A percentile compares a stretch with the other conserved stretches of the same genome.
Conservation (phyloP, 441 rosid genomes). For the Rhodomyrtus psidioides region DNA sequence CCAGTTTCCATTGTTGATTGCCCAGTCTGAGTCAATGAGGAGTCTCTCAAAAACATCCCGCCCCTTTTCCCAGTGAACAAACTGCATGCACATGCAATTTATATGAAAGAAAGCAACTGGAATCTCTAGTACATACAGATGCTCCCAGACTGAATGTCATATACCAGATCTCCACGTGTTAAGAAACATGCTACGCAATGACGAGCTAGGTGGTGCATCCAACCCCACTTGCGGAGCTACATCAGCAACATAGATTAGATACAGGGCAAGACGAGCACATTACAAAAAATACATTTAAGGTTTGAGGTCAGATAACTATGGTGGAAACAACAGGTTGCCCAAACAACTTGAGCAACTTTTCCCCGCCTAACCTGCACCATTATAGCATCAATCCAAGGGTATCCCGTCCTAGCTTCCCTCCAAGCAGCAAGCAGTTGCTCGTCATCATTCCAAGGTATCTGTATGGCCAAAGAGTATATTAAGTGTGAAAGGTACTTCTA, state of each 20-base stretch:
- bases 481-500: neutral
- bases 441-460: constrained; percentile 92
- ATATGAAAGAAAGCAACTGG: constrained; percentile 5
- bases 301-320: neutral
- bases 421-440: constrained; percentile 69
- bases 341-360: neutral
- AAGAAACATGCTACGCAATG: constrained; percentile 93
- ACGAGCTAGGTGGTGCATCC: constrained; percentile 97
- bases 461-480: neutral
- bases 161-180: constrained; percentile 94
- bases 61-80: constrained; percentile 97
- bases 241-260: constrained; percentile 2
- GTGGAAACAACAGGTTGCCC: neutral
- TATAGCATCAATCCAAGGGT: constrained; percentile 98
- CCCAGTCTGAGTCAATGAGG: constrained; percentile 94
- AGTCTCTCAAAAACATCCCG: constrained; percentile 93
- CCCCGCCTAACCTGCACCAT: constrained; percentile 74
- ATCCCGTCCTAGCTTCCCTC: constrained; percentile 90
- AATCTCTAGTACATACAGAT: neutral
- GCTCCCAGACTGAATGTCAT: neutral
- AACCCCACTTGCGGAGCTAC: constrained; percentile 93
- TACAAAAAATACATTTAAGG: neutral
- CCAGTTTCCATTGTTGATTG: constrained; percentile 92
- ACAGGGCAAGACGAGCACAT: neutral
- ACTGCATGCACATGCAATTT: constrained; percentile 43